Conservation (phyloP, 441 rosid genomes). For the Breynia disticha region DNA sequence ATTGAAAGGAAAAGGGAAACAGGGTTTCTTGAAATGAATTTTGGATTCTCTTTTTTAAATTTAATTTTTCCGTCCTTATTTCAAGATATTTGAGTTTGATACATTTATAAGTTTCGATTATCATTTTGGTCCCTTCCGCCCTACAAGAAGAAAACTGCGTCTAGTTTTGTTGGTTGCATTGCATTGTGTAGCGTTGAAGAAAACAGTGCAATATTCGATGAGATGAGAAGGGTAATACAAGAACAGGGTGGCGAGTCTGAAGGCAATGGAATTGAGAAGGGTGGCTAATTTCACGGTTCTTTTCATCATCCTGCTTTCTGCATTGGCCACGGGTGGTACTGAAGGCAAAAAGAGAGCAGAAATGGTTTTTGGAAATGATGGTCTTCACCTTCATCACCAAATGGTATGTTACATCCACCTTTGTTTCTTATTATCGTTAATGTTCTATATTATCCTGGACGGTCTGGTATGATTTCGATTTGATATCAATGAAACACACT, state of each 20-base stretch:
- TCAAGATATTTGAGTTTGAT: constrained; percentile 3
- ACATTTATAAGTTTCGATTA: constrained; percentile 2
- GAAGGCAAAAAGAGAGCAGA: constrained; percentile 23
- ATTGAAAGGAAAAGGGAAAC: background rate
- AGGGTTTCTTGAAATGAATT: background rate
- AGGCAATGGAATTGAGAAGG: constrained; percentile 37
- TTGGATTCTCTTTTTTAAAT: background rate
- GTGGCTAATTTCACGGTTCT: constrained; percentile 17
- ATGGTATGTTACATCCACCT: constrained; percentile 20
- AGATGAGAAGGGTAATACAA: constrained; percentile 32
- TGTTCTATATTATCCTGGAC: no score
- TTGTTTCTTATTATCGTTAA: background rate
- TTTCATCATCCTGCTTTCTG: constrained; percentile 28
- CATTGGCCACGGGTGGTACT: constrained; percentile 19
- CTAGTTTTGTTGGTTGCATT: background rate
- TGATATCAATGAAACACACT: no score
- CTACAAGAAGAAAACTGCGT: background rate
- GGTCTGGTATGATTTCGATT: no score
- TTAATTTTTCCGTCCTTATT: background rate
- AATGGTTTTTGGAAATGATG: constrained; percentile 10
- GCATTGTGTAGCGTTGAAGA: background rate
- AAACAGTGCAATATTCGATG: constrained; percentile 16
- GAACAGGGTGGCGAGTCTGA: constrained; percentile 26
- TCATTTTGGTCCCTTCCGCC: background rate
- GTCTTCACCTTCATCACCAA: constrained; percentile 10